Conservation (phyloP, 345 rosid species). For the Dipteronia dyeriana region DNA sequence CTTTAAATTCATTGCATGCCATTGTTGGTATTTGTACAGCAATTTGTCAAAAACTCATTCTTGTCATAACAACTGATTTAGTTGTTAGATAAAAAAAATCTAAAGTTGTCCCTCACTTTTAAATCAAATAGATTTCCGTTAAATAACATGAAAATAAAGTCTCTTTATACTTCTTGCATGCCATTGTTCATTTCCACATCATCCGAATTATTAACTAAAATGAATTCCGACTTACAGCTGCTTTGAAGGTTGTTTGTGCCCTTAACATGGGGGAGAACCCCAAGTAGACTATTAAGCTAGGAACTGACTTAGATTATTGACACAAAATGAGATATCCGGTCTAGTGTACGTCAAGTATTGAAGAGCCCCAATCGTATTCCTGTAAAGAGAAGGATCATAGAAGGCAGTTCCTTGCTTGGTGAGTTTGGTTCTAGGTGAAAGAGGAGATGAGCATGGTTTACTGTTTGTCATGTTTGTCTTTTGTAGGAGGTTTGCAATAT, state of each 20-base stretch:
- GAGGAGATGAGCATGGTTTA: too few species aligned
- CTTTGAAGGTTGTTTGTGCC: slow-evolving; percentile 42
- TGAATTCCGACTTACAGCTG: slow-evolving; percentile 56
- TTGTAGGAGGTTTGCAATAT: too few species aligned
- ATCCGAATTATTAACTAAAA: neutral
- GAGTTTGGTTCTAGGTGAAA: too few species aligned
- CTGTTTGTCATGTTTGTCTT: too few species aligned
- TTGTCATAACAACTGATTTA: neutral
- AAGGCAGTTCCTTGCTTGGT: too few species aligned
- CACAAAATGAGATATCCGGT: too few species aligned
- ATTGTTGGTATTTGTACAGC: neutral
- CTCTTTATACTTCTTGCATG: neutral
- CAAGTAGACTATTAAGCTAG: too few species aligned
- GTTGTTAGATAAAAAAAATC: neutral
- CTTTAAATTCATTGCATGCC: neutral
- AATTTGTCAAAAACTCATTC: neutral
- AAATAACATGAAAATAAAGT: neutral
- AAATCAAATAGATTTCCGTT: neutral
- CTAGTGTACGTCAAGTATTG: too few species aligned
- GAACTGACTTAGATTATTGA: too few species aligned
- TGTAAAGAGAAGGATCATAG: too few species aligned
- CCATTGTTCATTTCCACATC: neutral
- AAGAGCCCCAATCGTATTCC: too few species aligned
- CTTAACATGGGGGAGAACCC: slow-evolving; percentile 66
- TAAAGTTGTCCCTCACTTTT: neutral